Evolutionary conservation across 345 rosid genomes (phyloP), one percentile per base, ranked within the genome.

Genomic region (Camelina hispida): DNA sequence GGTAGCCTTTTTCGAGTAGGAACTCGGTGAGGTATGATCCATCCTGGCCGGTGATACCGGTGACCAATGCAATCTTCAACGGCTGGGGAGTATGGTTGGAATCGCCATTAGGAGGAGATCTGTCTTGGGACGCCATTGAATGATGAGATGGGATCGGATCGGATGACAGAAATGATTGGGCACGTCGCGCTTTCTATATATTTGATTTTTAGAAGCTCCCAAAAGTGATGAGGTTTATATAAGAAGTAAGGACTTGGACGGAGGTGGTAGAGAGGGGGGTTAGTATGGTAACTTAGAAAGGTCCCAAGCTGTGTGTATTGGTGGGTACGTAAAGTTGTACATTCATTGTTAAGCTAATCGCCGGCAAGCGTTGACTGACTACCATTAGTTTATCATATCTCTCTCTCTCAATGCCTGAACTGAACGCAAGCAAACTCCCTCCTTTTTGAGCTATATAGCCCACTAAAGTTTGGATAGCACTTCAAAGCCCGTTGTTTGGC

Each of bases 31-130:
- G 89, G 80, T 94, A 94, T 0, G 99, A 94, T 9, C 99, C 99
- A 48, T 94, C 99, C 48, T 94, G 99, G 5, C 98, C 97, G 11
- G 98, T 94, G 61, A 94, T 92, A 10, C 99, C 99, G 20, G 99
- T 89, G 74, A 94, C 83, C 20, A 94, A 75, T 30, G 99, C 99
- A 54, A 87, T 65, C 79, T 82, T 91, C 51, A 35, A 76, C 6
- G 74, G 68, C 15, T 58, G 43, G 1, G 16, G 72, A 28, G 30
- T 28, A 28, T 28, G 4, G 30, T 5, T 78, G 57, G 61, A 81
- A 66, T 28, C 14, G 86, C 85, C 88, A 83, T 84, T 54, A 34
- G 9, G 37, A 34, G 37, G 37, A 34, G 37, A 28, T 28, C 30
- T 28, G 30, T 28, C 5, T 28, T 28, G 56, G 56, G 82, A 65